Conservation (phyloP, 345 rosid species). For the Brassica rapa region DNA sequence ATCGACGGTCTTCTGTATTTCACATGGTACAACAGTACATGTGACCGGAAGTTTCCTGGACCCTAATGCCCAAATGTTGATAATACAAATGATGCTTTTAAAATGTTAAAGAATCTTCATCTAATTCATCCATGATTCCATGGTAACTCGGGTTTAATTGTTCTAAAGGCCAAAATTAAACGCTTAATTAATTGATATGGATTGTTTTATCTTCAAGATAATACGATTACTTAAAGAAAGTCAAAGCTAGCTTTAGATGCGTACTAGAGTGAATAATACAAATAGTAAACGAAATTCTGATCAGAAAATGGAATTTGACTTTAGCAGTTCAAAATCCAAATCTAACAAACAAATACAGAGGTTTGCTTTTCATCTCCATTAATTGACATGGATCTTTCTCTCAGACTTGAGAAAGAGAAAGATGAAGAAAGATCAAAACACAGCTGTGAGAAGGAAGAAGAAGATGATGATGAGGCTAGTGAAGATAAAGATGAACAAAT, state of each 20-base stretch:
- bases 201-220: slow-evolving; percentile 24
- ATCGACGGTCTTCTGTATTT: slow-evolving; percentile 16
- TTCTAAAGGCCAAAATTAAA: background rate
- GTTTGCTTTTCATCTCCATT: slow-evolving; percentile 15
- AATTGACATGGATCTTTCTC: slow-evolving; percentile 37
- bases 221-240: slow-evolving; percentile 38
- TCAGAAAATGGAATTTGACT: slow-evolving; percentile 37
- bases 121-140: slow-evolving; percentile 16
- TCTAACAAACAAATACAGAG: slow-evolving; percentile 4
- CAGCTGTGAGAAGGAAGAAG: slow-evolving; percentile 17
- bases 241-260: slow-evolving; percentile 43
- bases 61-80: slow-evolving; percentile 10
- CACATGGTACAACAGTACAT: slow-evolving; percentile 26
- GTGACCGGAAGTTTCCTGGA: slow-evolving; percentile 23
- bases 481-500: slow-evolving; percentile 17
- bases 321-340: slow-evolving; percentile 26
- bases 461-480: slow-evolving; percentile 8
- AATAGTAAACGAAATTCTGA: slow-evolving; percentile 39
- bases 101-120: background rate
- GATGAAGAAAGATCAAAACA: slow-evolving; percentile 26
- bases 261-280: slow-evolving; percentile 41
- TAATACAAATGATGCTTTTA: background rate
- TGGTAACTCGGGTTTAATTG: background rate
- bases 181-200: slow-evolving; percentile 4
- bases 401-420: slow-evolving; percentile 28